Percentiles rank a stretch among this genome's conserved stretches.
phyloP scores from a whole-genome alignment of 176 grass and related monocot genomes.

The Dactylis glomerata region DNA sequence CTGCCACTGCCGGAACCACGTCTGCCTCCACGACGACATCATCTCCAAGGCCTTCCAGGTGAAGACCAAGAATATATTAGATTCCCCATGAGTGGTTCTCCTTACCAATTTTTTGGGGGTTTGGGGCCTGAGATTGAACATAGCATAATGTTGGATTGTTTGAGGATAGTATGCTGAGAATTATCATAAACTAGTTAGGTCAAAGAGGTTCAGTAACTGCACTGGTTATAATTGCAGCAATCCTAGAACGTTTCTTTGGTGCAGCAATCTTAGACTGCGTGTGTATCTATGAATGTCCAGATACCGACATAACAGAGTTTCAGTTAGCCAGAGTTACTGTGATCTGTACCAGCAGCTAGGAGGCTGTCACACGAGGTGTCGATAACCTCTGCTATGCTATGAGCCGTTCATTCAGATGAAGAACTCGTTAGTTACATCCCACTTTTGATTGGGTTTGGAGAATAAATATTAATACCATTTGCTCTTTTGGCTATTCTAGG shows the following conservation, averaged over 20 bases:
- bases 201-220: not conserved
- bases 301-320: not conserved
- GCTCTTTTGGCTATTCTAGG: not conserved
- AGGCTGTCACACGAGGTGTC: not conserved
- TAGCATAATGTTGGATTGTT: not conserved
- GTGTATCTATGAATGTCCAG: not conserved
- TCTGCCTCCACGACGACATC: slow-evolving; percentile 83
- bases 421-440: not conserved
- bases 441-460: not conserved
- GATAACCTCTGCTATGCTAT: not conserved
- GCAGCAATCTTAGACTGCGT: too few species aligned
- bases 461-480: not conserved
- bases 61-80: slow-evolving; percentile 10
- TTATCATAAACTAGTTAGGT: not conserved
- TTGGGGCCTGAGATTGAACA: not conserved
- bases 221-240: not conserved
- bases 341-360: not conserved
- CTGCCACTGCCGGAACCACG: slow-evolving; percentile 66
- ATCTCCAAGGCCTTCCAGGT: slow-evolving; percentile 78
- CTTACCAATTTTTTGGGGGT: not conserved
- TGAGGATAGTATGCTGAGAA: not conserved
- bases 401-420: not conserved
- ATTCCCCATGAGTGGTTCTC: not conserved
- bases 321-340: not conserved
- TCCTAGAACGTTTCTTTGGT: not conserved